These are phyloP conservation scores for Diplodia corticola DNA, from an alignment of 2,329 filamentous ascomycete genomes.

Conservation along the genomic window DNA sequence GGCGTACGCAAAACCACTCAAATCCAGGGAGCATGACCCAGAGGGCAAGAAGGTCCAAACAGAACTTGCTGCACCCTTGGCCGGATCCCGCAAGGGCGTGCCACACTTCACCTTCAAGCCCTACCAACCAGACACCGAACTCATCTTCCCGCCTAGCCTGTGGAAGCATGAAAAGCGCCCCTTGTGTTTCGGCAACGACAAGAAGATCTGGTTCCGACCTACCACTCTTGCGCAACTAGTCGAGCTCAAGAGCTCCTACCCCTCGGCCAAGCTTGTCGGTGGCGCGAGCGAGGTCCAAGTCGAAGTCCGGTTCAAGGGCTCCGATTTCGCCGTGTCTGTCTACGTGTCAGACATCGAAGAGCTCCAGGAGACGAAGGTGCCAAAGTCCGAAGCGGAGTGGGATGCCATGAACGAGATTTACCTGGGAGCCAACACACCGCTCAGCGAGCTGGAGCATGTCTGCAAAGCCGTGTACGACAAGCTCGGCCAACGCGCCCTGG, in stretches of 20 bases:
- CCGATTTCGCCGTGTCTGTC: conserved; percentile 84
- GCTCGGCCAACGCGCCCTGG: conserved; percentile 38
- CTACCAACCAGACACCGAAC: conserved; percentile 84
- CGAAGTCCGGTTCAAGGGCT: conserved; percentile 94
- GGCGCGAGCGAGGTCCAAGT: conserved; percentile 97
- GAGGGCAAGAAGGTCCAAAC: conserved; percentile 55
- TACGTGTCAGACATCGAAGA: conserved; percentile 91
- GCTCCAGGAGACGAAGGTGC: conserved; percentile 63
- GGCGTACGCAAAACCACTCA: conserved; percentile 37
- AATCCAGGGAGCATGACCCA: conserved; percentile 35
- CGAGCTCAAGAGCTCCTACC: conserved; percentile 81
- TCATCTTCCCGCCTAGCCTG: conserved; percentile 86
- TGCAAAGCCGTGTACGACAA: conserved; percentile 69
- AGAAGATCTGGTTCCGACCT: conserved; percentile 88
- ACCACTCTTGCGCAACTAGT: conserved; percentile 81
- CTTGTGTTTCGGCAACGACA: conserved; percentile 86
- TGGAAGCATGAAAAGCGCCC: conserved; percentile 78
- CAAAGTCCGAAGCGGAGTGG: conserved; percentile 30
- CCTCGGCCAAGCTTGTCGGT: conserved; percentile 89
- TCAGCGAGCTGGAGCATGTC: conserved; percentile 85
- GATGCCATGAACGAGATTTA: conserved; percentile 54
- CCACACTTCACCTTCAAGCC: conserved; percentile 77
- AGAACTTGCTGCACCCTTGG: conserved; percentile 40
- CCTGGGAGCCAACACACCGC: conserved; percentile 83
- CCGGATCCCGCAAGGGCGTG: conserved; percentile 53